Base-by-base conservation (phyloP, 345 rosid genomes). In the Heritiera littoralis region DNA sequence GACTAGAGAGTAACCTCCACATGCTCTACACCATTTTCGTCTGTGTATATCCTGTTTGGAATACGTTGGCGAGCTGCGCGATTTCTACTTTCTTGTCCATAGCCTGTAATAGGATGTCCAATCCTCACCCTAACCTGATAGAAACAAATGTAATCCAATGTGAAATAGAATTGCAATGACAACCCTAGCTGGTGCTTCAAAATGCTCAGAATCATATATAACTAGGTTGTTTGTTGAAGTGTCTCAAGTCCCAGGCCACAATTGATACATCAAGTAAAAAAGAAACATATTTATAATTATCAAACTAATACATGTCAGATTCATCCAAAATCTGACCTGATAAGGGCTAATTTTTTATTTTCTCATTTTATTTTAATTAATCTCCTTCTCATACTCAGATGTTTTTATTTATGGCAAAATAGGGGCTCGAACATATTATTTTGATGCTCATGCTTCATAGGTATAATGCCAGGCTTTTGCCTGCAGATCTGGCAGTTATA, bases 21-120 rank as follows among this genome's bases (percentile, higher is more conserved):
- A 78, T 89, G 97, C 83, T 96, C 97, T n/a, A 89, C 87, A n/a
- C 99, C 99, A 63, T 91, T 92, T 82, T 94, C 99, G 85, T 96
- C 99, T 2, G 93, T 91, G 80, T 84, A 94, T 72, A 88, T 61
- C 84, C 85, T 91, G 80, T 91, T 88, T 4, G 97, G 97, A 76
- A 96, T 94, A 45, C 92, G 93, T 81, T 96, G 99, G 66, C 99
- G 97, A 58, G 98, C 98, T 74, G 94, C 97, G 45, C 99, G 94
- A 81, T 96, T 96, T 83, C 97, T 89, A 59, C 91, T 91, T 86
- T 96, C 99, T 79, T 94, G 98, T 78, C 98, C 99, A 82, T 92
- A 96, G 51, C 99, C 99, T 20, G 91, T 96, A 80, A 96, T 91
- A 17, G 99, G 99, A 18, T 95, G 88, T 84, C 99, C 99, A 83